phyloP scores from a whole-genome alignment of 2,329 filamentous ascomycete species.

The Colletotrichum graminicola region DNA sequence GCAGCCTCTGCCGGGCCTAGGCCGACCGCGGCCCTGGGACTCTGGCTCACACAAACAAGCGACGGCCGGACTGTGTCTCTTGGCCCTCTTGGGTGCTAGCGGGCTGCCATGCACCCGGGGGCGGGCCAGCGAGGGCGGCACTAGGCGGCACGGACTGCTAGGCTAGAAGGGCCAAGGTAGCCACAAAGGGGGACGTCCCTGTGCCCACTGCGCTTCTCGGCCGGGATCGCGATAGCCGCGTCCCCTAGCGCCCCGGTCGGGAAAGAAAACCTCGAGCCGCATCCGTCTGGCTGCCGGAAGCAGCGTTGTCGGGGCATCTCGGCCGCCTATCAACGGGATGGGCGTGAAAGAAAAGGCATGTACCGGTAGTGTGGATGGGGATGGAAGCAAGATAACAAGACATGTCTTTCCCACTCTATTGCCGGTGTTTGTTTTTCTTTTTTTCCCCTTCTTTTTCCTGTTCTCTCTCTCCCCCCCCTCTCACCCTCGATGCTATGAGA shows the following conservation, averaged over 20 bases:
- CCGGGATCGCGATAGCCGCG: not conserved
- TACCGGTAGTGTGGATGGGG: too few species aligned
- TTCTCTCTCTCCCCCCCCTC: not conserved
- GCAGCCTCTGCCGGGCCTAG: not conserved
- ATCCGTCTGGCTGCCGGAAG: not conserved
- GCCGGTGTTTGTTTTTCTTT: not conserved
- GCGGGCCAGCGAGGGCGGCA: not conserved
- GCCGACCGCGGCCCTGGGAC: not conserved
- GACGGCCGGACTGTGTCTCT: not conserved
- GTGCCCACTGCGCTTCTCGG: conserved; percentile 1
- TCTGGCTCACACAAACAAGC: not conserved
- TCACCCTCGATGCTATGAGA: not conserved
- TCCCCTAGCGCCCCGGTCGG: not conserved
- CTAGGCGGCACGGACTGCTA: not conserved
- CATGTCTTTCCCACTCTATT: not conserved
- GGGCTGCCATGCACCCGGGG: not conserved
- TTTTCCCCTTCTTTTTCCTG: not conserved
- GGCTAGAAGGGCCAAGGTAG: not conserved
- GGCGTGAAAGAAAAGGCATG: not conserved
- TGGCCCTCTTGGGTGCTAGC: not conserved
- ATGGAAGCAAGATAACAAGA: not conserved
- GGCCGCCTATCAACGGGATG: not conserved
- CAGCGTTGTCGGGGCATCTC: not conserved
- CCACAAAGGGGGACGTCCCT: not conserved
- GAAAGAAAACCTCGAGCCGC: not conserved